phyloP scores from a whole-genome alignment of 2,329 filamentous ascomycete genomes.

The Trichoderma simmonsii region DNA sequence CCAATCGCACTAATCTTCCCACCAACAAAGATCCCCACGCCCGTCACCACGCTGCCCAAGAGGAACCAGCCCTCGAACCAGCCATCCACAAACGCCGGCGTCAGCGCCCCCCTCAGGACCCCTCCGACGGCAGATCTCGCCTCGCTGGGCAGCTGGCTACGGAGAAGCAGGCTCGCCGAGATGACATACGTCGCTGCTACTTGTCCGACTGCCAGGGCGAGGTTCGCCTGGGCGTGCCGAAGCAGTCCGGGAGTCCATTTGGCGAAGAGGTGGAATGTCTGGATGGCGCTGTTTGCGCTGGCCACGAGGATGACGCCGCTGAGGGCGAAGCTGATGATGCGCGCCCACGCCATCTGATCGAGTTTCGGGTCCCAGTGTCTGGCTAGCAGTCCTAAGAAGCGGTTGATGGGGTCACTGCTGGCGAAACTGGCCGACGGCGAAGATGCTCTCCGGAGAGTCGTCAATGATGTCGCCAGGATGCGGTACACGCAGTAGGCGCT shows the following conservation, averaged over 20 bases:
- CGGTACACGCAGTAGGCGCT: conserved; percentile 83
- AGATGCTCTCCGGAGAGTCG: conserved; percentile 58
- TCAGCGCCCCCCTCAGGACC: conserved; percentile 72
- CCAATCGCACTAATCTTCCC: conserved; percentile 50
- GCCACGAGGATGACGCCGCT: conserved; percentile 79
- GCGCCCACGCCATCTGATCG: conserved; percentile 78
- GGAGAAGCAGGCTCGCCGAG: conserved; percentile 69
- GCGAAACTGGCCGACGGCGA: conserved; percentile 52
- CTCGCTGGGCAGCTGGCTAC: conserved; percentile 74
- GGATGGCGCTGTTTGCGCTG: conserved; percentile 78
- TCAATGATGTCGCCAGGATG: conserved; percentile 67
- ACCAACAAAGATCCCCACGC: conserved; percentile 69
- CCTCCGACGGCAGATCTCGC: conserved; percentile 75
- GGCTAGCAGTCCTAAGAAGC: conserved; percentile 73
- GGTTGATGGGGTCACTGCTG: conserved; percentile 77
- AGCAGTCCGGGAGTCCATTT: conserved; percentile 70
- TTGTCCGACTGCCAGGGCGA: conserved; percentile 76
- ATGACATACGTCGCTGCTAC: conserved; percentile 84
- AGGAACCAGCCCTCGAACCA: conserved; percentile 93
- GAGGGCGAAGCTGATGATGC: conserved; percentile 79
- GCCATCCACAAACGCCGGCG: conserved; percentile 61
- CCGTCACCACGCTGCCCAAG: conserved; percentile 62
- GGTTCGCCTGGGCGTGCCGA: conserved; percentile 70
- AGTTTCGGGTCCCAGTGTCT: conserved; percentile 81
- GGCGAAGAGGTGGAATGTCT: conserved; percentile 78